phyloP scores from a whole-genome alignment of 2,329 filamentous ascomycete species.

The Phyllosticta citrichinensis region DNA sequence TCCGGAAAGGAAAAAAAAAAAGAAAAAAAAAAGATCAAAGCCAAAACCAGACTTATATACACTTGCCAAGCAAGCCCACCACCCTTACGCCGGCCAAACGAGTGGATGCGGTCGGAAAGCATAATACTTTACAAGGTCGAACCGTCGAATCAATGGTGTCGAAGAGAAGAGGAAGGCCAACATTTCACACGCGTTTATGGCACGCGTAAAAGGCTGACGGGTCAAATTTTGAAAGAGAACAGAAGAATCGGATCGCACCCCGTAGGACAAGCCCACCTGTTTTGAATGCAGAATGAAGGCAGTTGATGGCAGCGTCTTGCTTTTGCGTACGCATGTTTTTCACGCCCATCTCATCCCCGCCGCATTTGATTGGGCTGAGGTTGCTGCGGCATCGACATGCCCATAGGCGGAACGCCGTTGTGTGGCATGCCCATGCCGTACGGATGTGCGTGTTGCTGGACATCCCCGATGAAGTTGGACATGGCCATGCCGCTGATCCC shows the following conservation, averaged over 20 bases:
- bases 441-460: slow-evolving; percentile 35
- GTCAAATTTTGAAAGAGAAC: background rate
- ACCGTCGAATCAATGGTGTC: background rate
- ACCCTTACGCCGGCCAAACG: slow-evolving; percentile 4
- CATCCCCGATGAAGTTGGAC: slow-evolving; percentile 39
- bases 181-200: background rate
- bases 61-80: slow-evolving; percentile 3
- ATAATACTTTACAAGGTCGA: slow-evolving; percentile 7
- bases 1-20: background rate
- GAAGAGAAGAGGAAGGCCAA: background rate
- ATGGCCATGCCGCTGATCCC: slow-evolving; percentile 48
- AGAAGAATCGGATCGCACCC: background rate
- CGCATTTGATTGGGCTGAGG: slow-evolving; percentile 19
- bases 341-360: slow-evolving; percentile 9
- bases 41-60: slow-evolving; percentile 4
- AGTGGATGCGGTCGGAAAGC: slow-evolving; percentile 2
- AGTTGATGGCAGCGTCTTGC: background rate
- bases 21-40: background rate
- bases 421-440: slow-evolving; percentile 37
- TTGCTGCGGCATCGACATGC: slow-evolving; percentile 25
- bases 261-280: background rate
- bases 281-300: background rate
- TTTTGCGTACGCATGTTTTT: background rate
- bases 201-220: background rate
- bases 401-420: slow-evolving; percentile 26